Conservation (phyloP, 345 rosid genomes). For the Linum trigynum region DNA sequence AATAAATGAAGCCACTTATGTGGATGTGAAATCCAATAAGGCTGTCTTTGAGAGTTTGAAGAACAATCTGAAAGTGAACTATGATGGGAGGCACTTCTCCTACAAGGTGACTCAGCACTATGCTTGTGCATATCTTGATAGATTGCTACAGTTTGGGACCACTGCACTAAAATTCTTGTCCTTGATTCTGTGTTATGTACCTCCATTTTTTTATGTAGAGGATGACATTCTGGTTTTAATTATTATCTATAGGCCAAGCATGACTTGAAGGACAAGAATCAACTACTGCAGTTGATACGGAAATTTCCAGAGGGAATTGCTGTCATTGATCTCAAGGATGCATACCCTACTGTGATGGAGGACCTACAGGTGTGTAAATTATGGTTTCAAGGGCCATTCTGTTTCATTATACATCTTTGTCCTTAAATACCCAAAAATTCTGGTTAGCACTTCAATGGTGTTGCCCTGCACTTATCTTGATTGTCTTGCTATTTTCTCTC, state of each 20-base stretch:
- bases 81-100: constrained; percentile 69
- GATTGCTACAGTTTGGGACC: constrained; percentile 1
- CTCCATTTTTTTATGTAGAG: constrained; percentile 1
- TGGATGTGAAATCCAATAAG: constrained; percentile 59
- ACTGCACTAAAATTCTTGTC: background rate
- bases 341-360: constrained; percentile 69
- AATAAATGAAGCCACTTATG: constrained; percentile 62
- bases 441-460: too few species aligned
- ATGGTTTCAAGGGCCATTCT: too few species aligned
- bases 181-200: background rate
- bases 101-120: constrained; percentile 52
- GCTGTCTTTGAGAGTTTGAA: constrained; percentile 75
- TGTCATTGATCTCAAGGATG: constrained; percentile 68
- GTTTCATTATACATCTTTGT: too few species aligned
- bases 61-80: constrained; percentile 64
- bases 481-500: background rate
- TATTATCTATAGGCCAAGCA: constrained; percentile 49
- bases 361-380: constrained; percentile 58
- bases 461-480: too few species aligned
- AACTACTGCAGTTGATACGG: constrained; percentile 50
- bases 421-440: too few species aligned
- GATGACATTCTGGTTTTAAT: constrained; percentile 12
- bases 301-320: constrained; percentile 64
- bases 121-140: constrained; percentile 5
- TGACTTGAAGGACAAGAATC: constrained; percentile 53